These are phyloP conservation scores for Oenanthe javanica DNA, from an alignment of 140 eudicot species.

Conservation along the genomic window DNA sequence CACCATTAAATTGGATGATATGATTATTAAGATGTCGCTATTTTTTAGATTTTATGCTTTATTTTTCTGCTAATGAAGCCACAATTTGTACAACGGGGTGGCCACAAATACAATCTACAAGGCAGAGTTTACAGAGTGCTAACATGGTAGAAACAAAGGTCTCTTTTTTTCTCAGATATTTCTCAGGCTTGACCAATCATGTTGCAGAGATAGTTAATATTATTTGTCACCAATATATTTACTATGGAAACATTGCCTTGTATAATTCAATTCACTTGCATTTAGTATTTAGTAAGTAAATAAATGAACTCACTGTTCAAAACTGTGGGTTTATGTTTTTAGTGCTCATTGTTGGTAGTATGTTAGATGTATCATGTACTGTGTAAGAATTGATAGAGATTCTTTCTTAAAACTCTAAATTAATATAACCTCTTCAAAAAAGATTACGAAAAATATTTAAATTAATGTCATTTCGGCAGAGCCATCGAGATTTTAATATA, in stretches of 20 bases:
- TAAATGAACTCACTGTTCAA: background rate
- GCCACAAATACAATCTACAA: background rate
- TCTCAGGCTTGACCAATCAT: background rate
- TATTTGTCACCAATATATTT: background rate
- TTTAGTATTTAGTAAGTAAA: background rate
- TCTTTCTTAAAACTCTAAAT: too few species aligned
- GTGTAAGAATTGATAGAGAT: too few species aligned
- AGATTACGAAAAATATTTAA: too few species aligned
- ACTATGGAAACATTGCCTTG: background rate
- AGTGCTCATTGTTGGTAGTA: too few species aligned
- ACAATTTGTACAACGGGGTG: background rate
- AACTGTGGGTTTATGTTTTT: background rate
- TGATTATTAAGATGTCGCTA: background rate
- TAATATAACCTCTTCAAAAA: too few species aligned
- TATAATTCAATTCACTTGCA: background rate
- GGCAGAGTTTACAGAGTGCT: background rate
- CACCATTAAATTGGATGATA: background rate
- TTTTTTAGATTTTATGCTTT: background rate
- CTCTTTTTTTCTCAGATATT: background rate
- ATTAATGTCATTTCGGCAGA: too few species aligned
- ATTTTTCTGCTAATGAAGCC: background rate
- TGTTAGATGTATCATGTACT: too few species aligned
- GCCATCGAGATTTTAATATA: too few species aligned
- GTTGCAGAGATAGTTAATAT: background rate
- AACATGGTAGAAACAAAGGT: background rate